phyloP scores from a whole-genome alignment of 139 green algal species.

The Asterochloris erici region DNA sequence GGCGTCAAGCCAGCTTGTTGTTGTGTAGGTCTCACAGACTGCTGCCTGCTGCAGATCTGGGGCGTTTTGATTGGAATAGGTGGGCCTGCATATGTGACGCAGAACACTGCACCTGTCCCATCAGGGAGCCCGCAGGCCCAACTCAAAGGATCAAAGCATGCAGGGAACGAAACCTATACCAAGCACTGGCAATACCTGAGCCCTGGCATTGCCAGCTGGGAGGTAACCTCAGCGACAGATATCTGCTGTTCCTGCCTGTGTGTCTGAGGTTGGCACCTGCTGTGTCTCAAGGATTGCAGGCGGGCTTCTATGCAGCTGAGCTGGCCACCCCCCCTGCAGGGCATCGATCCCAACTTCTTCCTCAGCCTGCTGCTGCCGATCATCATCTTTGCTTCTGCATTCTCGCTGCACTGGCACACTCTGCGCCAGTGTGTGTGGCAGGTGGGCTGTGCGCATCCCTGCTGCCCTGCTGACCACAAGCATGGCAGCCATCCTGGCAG shows the following conservation, averaged over 20 bases:
- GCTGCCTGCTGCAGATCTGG: conserved; percentile 20
- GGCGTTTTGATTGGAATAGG: conserved; percentile 24
- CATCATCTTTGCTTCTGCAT: conserved; percentile 44
- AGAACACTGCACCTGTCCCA: too few relatives aligned
- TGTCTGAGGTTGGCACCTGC: neutral
- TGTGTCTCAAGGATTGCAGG: neutral
- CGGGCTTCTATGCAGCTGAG: neutral
- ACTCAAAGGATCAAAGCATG: too few relatives aligned
- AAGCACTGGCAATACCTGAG: conserved; percentile 12
- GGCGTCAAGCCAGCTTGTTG: neutral
- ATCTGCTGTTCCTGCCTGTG: neutral
- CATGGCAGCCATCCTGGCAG: conserved; percentile 26
- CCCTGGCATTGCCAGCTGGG: conserved; percentile 20
- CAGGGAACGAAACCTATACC: conserved; percentile 8
- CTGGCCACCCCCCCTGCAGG: conserved; percentile 13
- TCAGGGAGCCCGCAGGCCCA: too few relatives aligned
- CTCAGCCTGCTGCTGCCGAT: conserved; percentile 58
- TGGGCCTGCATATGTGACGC: too few relatives aligned
- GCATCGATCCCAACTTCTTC: conserved; percentile 54
- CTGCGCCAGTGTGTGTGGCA: conserved; percentile 24
- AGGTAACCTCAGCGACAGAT: conserved; percentile 4
- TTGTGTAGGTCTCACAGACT: neutral
- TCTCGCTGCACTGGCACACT: conserved; percentile 55
- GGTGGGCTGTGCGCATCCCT: neutral
- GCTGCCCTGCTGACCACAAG: neutral